phyloP scores from a whole-genome alignment of 352 stramenopile genomes.

The Pythium sp. region DNA sequence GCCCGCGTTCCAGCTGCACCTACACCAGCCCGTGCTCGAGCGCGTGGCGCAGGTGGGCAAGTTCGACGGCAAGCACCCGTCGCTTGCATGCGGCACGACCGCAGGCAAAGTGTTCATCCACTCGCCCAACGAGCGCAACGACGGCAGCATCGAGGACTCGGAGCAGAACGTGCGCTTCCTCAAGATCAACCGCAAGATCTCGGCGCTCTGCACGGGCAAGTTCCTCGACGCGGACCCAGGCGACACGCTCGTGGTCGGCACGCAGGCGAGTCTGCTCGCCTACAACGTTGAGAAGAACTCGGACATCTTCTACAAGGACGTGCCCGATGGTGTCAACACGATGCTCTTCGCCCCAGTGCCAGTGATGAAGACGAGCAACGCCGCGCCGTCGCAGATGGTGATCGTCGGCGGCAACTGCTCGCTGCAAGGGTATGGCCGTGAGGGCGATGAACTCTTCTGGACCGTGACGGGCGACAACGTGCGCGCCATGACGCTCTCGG shows the following conservation, averaged over 20 bases:
- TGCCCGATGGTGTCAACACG: constrained; percentile 82
- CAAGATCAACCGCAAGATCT: constrained; percentile 91
- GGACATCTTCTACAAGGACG: constrained; percentile 92
- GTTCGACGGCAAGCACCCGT: constrained; percentile 78
- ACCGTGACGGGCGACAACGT: constrained; percentile 92
- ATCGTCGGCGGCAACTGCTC: constrained; percentile 93
- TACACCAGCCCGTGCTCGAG: constrained; percentile 77
- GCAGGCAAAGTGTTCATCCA: constrained; percentile 92
- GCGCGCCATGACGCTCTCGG: constrained; percentile 68
- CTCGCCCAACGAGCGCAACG: constrained; percentile 75
- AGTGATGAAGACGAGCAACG: constrained; percentile 29
- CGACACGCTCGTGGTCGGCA: constrained; percentile 89
- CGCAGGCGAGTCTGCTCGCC: constrained; percentile 85
- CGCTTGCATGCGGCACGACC: constrained; percentile 80
- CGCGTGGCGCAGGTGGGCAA: constrained; percentile 72
- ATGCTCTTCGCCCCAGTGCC: constrained; percentile 71
- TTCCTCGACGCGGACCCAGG: constrained; percentile 52
- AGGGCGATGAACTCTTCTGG: constrained; percentile 88
- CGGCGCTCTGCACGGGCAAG: constrained; percentile 69
- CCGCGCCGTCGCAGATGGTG: constrained; percentile 58
- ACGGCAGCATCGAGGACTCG: constrained; percentile 35
- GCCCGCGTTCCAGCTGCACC: constrained; percentile 76
- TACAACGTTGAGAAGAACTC: constrained; percentile 94
- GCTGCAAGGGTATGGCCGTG: constrained; percentile 81
- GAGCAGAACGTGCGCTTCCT: constrained; percentile 80